Base-by-base conservation (phyloP, 2,329 filamentous ascomycete genomes). In the Ambrosiella xylebori region DNA sequence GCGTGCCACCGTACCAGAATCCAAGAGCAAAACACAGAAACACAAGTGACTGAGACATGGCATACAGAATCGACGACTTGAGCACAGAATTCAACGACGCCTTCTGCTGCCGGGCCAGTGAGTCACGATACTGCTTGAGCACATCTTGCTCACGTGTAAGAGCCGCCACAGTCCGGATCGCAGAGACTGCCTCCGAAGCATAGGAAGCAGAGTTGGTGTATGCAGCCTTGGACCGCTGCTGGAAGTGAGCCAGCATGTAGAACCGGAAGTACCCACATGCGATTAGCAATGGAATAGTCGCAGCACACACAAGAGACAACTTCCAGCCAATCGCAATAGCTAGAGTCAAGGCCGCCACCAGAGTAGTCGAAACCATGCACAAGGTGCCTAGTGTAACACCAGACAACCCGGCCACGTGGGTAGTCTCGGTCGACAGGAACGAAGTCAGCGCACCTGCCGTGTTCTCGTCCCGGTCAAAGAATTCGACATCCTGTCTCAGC, bases 131-230 rank as follows among this genome's bases (percentile, higher is more conserved):
- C 56, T 82, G 76, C 1, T 70, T 65, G 64, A 88, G 77, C 2
- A 97, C 88, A 65, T 95, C 88, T 0, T 78, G 71, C 71, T 98
- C 93, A 8, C 91, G 81, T 0, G 90, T 95, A 50, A 98, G 77
- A 7, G 88, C 87, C 3, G 90, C 91, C 8, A 97, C 90, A 1
- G 93, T 97, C 56, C 91, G 85, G 63, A 97, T 96, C 6, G 90
- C 86, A 1, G 88, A 90, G 38, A 94, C 95, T 49, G 90, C 90
- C 70, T 98, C 93, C 52, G 90, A 93, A 9, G 93, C 93, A 66
- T 86, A 95, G 58, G 84, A 85, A 7, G 91, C 91, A 60, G 88
- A 91, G 59, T 78, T 73, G 66, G 88, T 78, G 67, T 97, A 90
- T 3, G 88, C 84, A 63, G 76, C 75, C 73, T 93, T 94, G 1